A percentile compares a stretch with the other conserved stretches of the same genome.
Conservation (phyloP, 495 filamentous ascomycete genomes). For the Venustampulla echinocandica region DNA sequence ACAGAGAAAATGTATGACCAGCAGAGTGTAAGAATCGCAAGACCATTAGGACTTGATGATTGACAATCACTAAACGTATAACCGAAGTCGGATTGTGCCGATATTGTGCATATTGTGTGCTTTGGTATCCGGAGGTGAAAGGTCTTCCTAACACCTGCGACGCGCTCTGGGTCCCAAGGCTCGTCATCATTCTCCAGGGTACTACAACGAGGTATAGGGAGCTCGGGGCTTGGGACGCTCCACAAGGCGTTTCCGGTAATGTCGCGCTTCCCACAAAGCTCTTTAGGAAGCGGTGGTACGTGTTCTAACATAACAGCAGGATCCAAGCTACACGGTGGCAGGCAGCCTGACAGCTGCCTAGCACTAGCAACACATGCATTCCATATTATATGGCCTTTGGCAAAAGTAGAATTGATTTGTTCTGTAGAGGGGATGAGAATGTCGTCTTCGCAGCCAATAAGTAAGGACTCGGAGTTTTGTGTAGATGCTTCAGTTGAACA, state of each 20-base stretch:
- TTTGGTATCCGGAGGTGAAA: background rate
- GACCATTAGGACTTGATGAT: background rate
- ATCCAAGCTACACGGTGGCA: conserved; percentile 3
- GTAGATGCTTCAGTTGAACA: too few relatives aligned
- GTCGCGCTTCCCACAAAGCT: background rate
- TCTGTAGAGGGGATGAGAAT: background rate
- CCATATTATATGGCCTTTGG: conserved; percentile 1
- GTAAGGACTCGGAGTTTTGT: background rate
- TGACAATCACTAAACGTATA: too few relatives aligned
- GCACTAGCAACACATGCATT: conserved; percentile 2
- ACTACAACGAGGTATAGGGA: background rate
- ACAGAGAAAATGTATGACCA: conserved; percentile 11
- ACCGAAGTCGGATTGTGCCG: background rate
- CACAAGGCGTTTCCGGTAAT: background rate
- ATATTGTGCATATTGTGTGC: background rate
- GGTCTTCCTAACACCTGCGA: background rate
- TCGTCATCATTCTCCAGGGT: background rate
- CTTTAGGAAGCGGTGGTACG: background rate
- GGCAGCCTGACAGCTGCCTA: background rate
- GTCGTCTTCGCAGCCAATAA: conserved; percentile 6
- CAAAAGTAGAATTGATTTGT: conserved; percentile 1
- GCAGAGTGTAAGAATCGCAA: conserved; percentile 7
- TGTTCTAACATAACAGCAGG: background rate
- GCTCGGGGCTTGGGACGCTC: background rate
- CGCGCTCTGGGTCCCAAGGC: background rate